Conservation (phyloP, 108 stramenopile species). For the Parmales sp. region DNA sequence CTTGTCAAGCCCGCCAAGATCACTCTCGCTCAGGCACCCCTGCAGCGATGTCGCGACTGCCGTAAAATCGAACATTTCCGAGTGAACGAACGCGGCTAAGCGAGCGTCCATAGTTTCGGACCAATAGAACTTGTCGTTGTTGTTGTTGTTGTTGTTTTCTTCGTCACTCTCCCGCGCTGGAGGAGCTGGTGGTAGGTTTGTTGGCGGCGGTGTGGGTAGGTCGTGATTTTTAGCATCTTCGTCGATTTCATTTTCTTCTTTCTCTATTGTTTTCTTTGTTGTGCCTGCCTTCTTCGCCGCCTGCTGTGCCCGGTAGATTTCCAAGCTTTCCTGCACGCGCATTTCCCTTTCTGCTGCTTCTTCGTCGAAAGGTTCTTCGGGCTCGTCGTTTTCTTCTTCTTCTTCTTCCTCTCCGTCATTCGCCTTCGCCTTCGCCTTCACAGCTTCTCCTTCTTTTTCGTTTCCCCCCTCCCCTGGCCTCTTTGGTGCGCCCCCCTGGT, state of each 20-base stretch:
- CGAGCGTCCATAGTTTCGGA: conserved; percentile 11
- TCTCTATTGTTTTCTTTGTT: not conserved
- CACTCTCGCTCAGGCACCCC: not conserved
- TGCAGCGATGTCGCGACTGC: not conserved
- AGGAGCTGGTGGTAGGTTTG: no score
- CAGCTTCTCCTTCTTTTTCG: not conserved
- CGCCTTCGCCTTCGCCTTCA: not conserved
- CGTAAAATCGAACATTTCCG: not conserved
- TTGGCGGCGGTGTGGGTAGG: no score
- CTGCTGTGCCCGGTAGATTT: not conserved
- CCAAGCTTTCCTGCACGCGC: conserved; percentile 9
- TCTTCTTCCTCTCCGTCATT: not conserved
- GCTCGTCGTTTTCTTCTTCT: not conserved
- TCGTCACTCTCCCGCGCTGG: no score
- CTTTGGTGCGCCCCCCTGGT: not conserved
- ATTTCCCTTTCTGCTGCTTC: not conserved
- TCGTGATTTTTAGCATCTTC: not conserved
- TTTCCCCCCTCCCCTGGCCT: not conserved
- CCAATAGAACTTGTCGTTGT: conserved; percentile 13
- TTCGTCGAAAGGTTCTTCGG: not conserved
- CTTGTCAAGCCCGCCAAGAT: not conserved
- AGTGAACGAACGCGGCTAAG: not conserved
- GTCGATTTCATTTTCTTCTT: not conserved
- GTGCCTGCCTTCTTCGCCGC: not conserved
- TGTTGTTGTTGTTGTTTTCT: not conserved